Evolutionary conservation across 78 protist genomes (phyloP).

Genomic region (Pigoraptor vietnamica): DNA sequence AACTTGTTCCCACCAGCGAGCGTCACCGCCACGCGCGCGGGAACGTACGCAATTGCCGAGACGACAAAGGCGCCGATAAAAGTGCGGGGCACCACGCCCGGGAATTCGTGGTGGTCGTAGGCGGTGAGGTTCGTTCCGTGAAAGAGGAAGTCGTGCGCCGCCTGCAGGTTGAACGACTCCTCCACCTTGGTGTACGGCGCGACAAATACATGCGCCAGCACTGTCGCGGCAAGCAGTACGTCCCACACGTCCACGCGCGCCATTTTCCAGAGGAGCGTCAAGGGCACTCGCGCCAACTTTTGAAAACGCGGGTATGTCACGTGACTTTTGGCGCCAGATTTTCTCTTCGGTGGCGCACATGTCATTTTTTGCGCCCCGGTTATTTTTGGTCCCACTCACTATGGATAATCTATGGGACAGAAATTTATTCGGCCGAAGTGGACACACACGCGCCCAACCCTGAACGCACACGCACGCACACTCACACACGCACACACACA

Average conservation of each 20-base stretch:
- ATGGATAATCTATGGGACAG: no score
- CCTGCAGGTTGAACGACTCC: slow-evolving; percentile 89
- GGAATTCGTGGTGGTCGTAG: slow-evolving; percentile 82
- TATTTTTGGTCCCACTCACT: no score
- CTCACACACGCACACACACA: no score
- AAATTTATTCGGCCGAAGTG: no score
- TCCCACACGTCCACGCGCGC: neutral
- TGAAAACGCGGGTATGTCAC: no score
- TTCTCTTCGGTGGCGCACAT: no score
- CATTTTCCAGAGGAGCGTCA: no score
- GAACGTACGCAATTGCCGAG: neutral
- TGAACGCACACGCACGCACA: no score
- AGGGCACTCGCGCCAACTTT: neutral
- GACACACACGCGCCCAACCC: no score
- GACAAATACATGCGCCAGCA: neutral
- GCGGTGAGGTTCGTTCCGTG: neutral
- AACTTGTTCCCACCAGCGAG: neutral
- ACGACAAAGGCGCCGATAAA: slow-evolving; percentile 70
- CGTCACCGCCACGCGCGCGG: neutral
- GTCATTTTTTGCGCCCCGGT: no score
- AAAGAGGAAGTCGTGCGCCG: slow-evolving; percentile 78
- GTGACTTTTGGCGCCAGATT: no score
- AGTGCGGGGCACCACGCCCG: slow-evolving; percentile 92
- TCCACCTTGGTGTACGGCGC: slow-evolving; percentile 79
- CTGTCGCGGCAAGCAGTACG: neutral